phyloP scores from a whole-genome alignment of 1,284 basidiomycete genomes.

The Rhodotorula sp. region DNA sequence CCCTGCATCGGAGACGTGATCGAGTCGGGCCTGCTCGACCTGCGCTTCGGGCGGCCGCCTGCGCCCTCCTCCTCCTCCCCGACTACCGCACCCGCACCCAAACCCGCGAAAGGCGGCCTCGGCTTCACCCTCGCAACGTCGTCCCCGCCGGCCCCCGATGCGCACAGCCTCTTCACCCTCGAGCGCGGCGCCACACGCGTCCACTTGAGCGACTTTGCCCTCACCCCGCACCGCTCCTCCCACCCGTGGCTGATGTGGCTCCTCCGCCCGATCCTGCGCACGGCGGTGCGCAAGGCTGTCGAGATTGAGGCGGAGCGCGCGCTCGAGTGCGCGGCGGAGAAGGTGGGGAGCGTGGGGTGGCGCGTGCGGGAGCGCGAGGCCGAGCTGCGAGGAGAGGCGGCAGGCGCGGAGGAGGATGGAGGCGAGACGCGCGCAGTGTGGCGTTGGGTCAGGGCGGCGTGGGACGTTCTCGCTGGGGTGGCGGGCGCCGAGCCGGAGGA shows the following conservation, averaged over 20 bases:
- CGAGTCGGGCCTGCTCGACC: constrained; percentile 55
- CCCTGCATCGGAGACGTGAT: constrained; percentile 12
- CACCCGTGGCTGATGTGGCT: constrained; percentile 25
- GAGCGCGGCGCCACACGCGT: not conserved
- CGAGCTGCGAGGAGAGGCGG: not conserved
- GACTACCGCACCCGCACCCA: too few species aligned
- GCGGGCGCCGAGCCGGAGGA: not conserved
- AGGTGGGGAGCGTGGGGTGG: constrained; percentile 12
- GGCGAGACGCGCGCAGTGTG: not conserved
- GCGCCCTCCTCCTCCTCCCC: not conserved
- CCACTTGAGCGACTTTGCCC: constrained; percentile 2
- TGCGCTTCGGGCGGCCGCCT: constrained; percentile 50
- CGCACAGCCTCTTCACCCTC: not conserved
- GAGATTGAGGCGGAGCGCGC: constrained; percentile 18
- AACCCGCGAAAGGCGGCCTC: not conserved
- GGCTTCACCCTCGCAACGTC: not conserved
- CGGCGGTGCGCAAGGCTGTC: constrained; percentile 11
- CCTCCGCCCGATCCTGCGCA: constrained; percentile 12
- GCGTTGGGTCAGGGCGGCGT: constrained; percentile 18
- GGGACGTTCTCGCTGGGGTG: constrained; percentile 7
- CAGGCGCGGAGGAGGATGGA: not conserved
- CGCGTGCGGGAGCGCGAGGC: not conserved
- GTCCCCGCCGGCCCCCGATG: not conserved
- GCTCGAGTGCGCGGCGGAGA: constrained; percentile 9
- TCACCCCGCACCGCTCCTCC: constrained; percentile 18